Evolutionary conservation across 768 basidiomycete genomes (phyloP).

Genomic region (Leccinellum albellum): DNA sequence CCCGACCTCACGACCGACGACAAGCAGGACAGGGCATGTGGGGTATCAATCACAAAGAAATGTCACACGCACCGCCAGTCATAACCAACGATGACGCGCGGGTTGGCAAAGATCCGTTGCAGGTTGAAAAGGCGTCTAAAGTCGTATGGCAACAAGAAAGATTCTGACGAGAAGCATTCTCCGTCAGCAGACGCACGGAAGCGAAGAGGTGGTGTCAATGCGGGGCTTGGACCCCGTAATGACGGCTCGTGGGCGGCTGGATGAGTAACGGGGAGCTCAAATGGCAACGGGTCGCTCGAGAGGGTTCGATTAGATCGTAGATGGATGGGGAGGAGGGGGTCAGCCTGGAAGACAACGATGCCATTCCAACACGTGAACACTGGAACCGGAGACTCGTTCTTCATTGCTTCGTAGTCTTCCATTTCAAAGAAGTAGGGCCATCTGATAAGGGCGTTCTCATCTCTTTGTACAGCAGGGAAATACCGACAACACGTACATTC

Average conservation of each 20-base stretch:
- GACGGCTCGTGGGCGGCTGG: conserved; percentile 9
- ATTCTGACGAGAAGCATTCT: conserved; percentile 33
- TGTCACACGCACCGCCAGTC: conserved; percentile 28
- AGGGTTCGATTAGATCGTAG: conserved; percentile 37
- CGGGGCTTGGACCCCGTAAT: conserved; percentile 15
- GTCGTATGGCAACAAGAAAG: conserved; percentile 42
- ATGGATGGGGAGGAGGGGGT: conserved; percentile 38
- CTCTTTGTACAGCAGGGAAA: background rate
- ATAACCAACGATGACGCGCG: conserved; percentile 38
- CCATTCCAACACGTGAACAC: conserved; percentile 48
- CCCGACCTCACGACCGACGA: background rate
- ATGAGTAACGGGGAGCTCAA: conserved; percentile 9
- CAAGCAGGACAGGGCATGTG: background rate
- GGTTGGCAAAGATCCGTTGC: conserved; percentile 36
- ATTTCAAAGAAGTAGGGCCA: conserved; percentile 44
- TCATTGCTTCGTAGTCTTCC: conserved; percentile 33
- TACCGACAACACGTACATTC: conserved; percentile 3
- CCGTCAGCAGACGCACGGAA: conserved; percentile 16
- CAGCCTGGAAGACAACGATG: conserved; percentile 37
- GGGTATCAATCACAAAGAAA: background rate
- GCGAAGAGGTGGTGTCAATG: conserved; percentile 13
- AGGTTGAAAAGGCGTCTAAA: conserved; percentile 37
- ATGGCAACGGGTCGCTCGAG: conserved; percentile 29
- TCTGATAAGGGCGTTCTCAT: background rate
- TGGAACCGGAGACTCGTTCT: conserved; percentile 38